Percentiles rank a stretch among this genome's conserved stretches.
Conservation (phyloP, 2,329 filamentous ascomycete genomes). For the Penicillium sp. region DNA sequence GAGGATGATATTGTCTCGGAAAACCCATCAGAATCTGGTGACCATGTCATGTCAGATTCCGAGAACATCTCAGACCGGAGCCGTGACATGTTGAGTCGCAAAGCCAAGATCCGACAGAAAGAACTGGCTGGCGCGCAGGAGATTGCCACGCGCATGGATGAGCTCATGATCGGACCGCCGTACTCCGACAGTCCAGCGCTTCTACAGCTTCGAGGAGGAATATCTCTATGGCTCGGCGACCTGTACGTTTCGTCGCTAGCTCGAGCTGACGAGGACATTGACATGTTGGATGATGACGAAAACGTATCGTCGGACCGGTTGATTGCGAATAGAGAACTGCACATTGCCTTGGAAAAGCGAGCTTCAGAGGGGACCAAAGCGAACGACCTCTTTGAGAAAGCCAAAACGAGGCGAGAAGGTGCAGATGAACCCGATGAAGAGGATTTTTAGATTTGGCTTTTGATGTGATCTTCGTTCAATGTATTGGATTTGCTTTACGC, state of each 20-base stretch:
- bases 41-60: conserved; percentile 23
- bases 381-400: conserved; percentile 31
- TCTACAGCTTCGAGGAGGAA: conserved; percentile 67
- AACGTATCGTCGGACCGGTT: conserved; percentile 25
- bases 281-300: conserved; percentile 16
- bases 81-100: conserved; percentile 32
- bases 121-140: conserved; percentile 58
- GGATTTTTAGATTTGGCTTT: neutral
- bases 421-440: conserved; percentile 22
- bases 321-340: conserved; percentile 28
- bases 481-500: neutral
- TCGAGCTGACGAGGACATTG: conserved; percentile 17
- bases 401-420: conserved; percentile 27
- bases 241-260: conserved; percentile 43
- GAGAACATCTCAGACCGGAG: conserved; percentile 21
- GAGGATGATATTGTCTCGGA: conserved; percentile 21
- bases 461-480: neutral
- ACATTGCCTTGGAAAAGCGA: conserved; percentile 32
- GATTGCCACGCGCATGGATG: conserved; percentile 67
- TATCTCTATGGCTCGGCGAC: conserved; percentile 72
- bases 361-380: conserved; percentile 30
- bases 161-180: conserved; percentile 63
- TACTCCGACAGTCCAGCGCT: conserved; percentile 66
- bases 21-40: conserved; percentile 28
- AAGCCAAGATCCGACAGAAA: conserved; percentile 40